Evolutionary conservation across 2,329 filamentous ascomycete species (phyloP), one percentile per base, ranked within the genome.

Genomic region (Tolypocladium nubicola): DNA sequence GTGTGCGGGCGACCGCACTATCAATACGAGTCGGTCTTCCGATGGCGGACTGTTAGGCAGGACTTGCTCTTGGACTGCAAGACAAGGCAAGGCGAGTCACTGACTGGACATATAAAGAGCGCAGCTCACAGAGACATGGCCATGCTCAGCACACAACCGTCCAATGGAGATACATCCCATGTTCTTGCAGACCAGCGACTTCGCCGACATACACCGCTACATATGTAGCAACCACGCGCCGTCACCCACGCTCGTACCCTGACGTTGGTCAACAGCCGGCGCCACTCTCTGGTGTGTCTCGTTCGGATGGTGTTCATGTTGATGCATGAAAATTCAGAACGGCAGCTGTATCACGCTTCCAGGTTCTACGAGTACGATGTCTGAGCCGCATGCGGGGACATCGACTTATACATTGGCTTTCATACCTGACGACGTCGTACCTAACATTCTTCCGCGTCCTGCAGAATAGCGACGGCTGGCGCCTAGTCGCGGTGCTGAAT

Each of bases 341-440:
- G 60, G 19, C 45, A 50, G 14, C 38, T 66, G 8, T 70, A 63
- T 49, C 66, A 68, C 52, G 56, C 61, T 10, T 68, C 65, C 52
- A 70, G 68, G 55, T 64, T 70, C 45, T 69, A 68, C 56, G 67
- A 70, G 54, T 67, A 68, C 56, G 64, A 61, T 54, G 64, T 70
- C n/a, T 60, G 66, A 5, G 67, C 68, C 11, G 58, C 58, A 11
- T 65, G 66, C 3, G 62, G 62, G 1, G 33, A 52, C 13, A 62
- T 70, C 41, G 63, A 63, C 39, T 54, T 66, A 14, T 11, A 38
- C 37, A 4, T 38, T 38, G 14, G 37, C 10, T 13, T 69, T 43
- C 64, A 69, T 58, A 68, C 60, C 59, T 68, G n/a, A 67, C 66
- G 3, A 67, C 64, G 21, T 65, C 67, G 21, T 68, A 68, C 56